A percentile compares a stretch with the other conserved stretches of the same genome.
Evolutionary conservation across 768 basidiomycete species (phyloP).

Genomic region (Mycena epipterygia): DNA sequence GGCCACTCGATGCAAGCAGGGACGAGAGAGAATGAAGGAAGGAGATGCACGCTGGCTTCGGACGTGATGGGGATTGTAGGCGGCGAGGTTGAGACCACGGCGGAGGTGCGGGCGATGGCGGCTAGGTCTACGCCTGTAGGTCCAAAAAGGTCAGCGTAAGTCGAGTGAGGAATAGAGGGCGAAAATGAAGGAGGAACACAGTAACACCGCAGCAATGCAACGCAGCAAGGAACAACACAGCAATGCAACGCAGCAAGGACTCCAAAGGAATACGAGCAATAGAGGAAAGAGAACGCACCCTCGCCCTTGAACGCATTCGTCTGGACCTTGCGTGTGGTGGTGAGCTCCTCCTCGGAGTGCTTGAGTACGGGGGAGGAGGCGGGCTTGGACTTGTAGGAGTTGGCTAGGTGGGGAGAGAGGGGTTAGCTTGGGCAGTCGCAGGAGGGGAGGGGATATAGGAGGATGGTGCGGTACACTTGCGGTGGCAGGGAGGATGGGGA

Average conservation of each 20-base stretch:
- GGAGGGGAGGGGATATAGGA: no score
- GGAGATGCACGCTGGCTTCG: neutral
- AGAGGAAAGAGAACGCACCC: conserved; percentile 52
- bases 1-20: no score
- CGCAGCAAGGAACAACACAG: neutral
- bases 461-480: no score
- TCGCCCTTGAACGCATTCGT: conserved; percentile 78
- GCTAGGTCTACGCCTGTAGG: conserved; percentile 69
- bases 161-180: neutral
- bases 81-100: conserved; percentile 70
- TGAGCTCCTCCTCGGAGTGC: conserved; percentile 59
- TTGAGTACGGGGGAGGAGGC: conserved; percentile 38
- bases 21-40: no score
- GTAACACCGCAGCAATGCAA: neutral
- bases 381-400: conserved; percentile 24
- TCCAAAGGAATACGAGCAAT: no score
- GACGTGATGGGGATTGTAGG: neutral
- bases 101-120: conserved; percentile 87
- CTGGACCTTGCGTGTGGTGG: conserved; percentile 68
- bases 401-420: no score
- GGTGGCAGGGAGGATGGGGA: no score
- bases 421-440: no score
- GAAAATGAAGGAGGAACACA: no score
- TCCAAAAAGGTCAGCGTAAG: no score
- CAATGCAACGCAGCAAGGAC: no score